Percentiles rank a stretch among this genome's conserved stretches.
Evolutionary conservation across 1,284 basidiomycete genomes (phyloP).

Genomic region (Schizophyllum amplum): DNA sequence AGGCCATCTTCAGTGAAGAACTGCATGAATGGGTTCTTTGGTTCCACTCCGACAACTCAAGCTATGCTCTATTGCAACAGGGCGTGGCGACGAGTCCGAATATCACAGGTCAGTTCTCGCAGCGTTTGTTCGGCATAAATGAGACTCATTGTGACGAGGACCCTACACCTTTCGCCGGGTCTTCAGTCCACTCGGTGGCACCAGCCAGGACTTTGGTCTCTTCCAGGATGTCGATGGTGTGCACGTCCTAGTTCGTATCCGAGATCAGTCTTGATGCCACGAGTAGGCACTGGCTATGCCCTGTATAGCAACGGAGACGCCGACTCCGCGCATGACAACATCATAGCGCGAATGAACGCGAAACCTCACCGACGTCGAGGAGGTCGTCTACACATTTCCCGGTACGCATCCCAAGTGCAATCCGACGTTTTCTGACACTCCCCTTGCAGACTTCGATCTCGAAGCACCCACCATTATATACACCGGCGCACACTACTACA

Average conservation of each 20-base stretch:
- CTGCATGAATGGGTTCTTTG: constrained; percentile 18
- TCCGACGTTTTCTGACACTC: not conserved
- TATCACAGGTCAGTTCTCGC: constrained; percentile 14
- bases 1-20: constrained; percentile 16
- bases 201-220: constrained; percentile 18
- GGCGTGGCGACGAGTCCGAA: constrained; percentile 19
- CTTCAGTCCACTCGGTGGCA: constrained; percentile 16
- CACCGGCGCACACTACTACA: constrained; percentile 16
- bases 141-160: constrained; percentile 8
- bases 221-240: constrained; percentile 16
- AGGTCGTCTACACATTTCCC: constrained; percentile 20
- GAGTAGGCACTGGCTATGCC: constrained; percentile 14
- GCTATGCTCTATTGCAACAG: constrained; percentile 17
- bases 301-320: constrained; percentile 20
- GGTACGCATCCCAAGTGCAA: constrained; percentile 9
- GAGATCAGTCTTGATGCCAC: no score
- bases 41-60: constrained; percentile 20
- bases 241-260: no score
- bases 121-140: not conserved
- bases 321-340: constrained; percentile 16
- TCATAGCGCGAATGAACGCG: constrained; percentile 18
- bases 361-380: constrained; percentile 19
- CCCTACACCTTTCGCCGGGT: constrained; percentile 17
- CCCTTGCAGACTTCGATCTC: constrained; percentile 14
- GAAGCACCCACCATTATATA: constrained; percentile 16